Percentiles rank a stretch among this genome's conserved stretches.
phyloP scores from a whole-genome alignment of 176 grass and related monocot genomes.

The Oryza coarctata region DNA sequence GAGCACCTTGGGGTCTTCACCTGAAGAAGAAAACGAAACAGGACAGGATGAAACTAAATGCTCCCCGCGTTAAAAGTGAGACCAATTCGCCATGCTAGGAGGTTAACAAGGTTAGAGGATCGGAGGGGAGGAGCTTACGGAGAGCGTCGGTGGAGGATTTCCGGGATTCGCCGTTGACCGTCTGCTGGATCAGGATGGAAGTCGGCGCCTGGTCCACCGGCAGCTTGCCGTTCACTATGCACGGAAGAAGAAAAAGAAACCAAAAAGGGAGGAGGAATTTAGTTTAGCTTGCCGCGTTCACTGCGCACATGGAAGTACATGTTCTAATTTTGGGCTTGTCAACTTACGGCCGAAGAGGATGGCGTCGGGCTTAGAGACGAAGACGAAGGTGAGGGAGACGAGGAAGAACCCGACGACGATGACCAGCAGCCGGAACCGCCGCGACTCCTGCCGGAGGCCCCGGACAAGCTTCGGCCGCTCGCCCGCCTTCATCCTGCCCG shows the following conservation, averaged over 20 bases:
- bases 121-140: neutral
- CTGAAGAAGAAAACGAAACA: slow-evolving; percentile 10
- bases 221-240: slow-evolving; percentile 55
- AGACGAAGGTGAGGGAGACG: slow-evolving; percentile 75
- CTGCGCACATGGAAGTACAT: neutral
- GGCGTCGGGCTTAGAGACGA: slow-evolving; percentile 72
- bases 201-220: slow-evolving; percentile 47
- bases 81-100: neutral
- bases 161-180: slow-evolving; percentile 1
- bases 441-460: slow-evolving; percentile 58
- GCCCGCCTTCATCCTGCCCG: slow-evolving; percentile 51
- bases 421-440: slow-evolving; percentile 59
- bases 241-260: neutral
- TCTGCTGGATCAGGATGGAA: slow-evolving; percentile 46
- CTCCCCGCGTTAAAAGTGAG: neutral
- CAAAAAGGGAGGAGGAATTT: neutral
- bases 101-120: neutral
- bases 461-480: slow-evolving; percentile 68
- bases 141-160: slow-evolving; percentile 25
- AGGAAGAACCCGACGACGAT: slow-evolving; percentile 72
- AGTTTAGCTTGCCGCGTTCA: neutral
- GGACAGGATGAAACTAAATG: neutral
- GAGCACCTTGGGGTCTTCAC: slow-evolving; percentile 47
- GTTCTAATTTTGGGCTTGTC: neutral
- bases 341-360: slow-evolving; percentile 57